phyloP scores from a whole-genome alignment of 1,284 basidiomycete species.

The Phlebopus sp. region DNA sequence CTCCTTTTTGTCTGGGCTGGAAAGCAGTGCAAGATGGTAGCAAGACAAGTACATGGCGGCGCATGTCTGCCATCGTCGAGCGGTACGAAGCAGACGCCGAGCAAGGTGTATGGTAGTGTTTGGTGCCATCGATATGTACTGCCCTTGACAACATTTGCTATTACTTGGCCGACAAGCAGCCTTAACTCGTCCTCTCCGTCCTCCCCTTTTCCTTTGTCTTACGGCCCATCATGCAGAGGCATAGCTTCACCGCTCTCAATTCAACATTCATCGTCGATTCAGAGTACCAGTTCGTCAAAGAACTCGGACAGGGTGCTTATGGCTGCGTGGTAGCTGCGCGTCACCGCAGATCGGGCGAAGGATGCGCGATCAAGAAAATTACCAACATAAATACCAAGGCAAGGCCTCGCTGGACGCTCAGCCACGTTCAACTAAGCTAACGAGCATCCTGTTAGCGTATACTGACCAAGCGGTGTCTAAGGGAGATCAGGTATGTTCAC shows the following conservation, averaged over 20 bases:
- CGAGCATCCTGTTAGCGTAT: conserved; percentile 61
- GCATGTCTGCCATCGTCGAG: no score
- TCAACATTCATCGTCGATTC: conserved; percentile 85
- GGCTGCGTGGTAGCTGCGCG: conserved; percentile 88
- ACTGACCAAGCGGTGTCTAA: conserved; percentile 89
- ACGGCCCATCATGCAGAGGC: conserved; percentile 43
- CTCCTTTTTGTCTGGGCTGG: no score
- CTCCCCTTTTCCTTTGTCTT: conserved; percentile 7
- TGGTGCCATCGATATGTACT: conserved; percentile 30
- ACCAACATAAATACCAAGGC: conserved; percentile 97
- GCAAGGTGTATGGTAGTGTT: conserved; percentile 22
- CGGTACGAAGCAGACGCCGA: no score
- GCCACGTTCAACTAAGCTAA: background rate
- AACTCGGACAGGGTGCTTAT: conserved; percentile 92
- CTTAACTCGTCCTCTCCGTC: conserved; percentile 3
- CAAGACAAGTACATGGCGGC: no score
- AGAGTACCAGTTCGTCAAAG: conserved; percentile 92
- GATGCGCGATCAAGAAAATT: conserved; percentile 95
- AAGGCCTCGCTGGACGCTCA: conserved; percentile 11
- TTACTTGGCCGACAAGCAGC: background rate
- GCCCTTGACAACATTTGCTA: background rate
- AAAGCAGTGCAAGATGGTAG: no score
- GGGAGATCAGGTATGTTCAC: conserved; percentile 79
- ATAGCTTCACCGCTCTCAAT: conserved; percentile 77
- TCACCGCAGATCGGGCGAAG: conserved; percentile 82